Conservation (phyloP, 164 flowering plant species). For the Dillenia turbinata region DNA sequence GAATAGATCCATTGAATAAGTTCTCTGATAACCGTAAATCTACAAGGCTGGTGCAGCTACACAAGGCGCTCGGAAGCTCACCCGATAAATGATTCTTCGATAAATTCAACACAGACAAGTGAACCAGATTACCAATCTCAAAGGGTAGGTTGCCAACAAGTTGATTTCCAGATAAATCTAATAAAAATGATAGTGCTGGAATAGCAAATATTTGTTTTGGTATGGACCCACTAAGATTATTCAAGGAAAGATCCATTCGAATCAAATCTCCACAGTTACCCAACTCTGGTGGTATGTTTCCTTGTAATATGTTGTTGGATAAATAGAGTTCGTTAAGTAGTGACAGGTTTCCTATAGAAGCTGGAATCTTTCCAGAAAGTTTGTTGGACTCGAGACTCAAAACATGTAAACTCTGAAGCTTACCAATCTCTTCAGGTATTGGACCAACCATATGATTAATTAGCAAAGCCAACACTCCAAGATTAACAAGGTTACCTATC, state of each 20-base stretch:
- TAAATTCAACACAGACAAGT: neutral
- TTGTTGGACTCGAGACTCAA: neutral
- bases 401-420: neutral
- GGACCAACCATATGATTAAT: neutral
- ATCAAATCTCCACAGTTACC: neutral
- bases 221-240: neutral
- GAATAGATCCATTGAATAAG: no score
- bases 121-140: neutral
- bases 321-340: neutral
- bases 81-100: conserved; percentile 9
- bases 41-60: no score
- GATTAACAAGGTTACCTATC: neutral
- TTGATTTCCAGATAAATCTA: neutral
- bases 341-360: conserved; percentile 2
- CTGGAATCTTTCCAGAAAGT: conserved; percentile 4
- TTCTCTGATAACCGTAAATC: no score
- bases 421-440: conserved; percentile 1
- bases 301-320: neutral
- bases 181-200: neutral
- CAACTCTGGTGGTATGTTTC: conserved; percentile 8
- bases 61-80: neutral
- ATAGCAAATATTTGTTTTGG: neutral
- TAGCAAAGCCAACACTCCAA: neutral
- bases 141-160: neutral
- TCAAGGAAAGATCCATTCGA: conserved; percentile 8